Conservation (phyloP, 2,329 filamentous ascomycete genomes). For the Aspergillus nomiae region DNA sequence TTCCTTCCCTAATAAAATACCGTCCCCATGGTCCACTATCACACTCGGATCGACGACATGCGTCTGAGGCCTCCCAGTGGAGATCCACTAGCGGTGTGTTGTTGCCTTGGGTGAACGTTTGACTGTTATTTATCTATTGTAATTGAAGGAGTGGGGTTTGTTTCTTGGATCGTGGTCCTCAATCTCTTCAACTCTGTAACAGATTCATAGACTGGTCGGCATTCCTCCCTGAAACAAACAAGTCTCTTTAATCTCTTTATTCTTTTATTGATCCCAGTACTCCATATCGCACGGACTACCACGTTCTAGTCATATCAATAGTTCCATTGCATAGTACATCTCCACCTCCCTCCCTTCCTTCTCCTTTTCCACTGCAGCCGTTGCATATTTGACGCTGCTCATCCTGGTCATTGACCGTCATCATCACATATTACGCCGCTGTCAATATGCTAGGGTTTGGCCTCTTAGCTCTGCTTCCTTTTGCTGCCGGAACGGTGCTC, state of each 20-base stretch:
- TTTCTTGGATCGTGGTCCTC: neutral
- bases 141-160: neutral
- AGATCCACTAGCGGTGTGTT: constrained; percentile 3
- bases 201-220: neutral
- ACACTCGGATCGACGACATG: constrained; percentile 13
- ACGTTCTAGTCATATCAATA: neutral
- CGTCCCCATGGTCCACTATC: constrained; percentile 2
- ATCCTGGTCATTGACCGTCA: neutral
- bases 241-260: neutral
- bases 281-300: neutral
- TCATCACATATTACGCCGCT: neutral
- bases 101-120: constrained; percentile 4
- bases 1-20: neutral
- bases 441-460: constrained; percentile 32
- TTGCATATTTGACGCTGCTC: neutral
- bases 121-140: neutral
- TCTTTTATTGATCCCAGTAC: neutral
- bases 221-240: neutral
- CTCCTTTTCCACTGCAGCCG: neutral
- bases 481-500: constrained; percentile 29
- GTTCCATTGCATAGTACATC: neutral
- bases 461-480: constrained; percentile 33
- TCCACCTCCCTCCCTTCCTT: neutral
- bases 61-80: constrained; percentile 5
- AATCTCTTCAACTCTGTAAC: constrained; percentile 3